Evolutionary conservation across 768 basidiomycete species (phyloP).

Genomic region (Neoboletus subvelutipes): DNA sequence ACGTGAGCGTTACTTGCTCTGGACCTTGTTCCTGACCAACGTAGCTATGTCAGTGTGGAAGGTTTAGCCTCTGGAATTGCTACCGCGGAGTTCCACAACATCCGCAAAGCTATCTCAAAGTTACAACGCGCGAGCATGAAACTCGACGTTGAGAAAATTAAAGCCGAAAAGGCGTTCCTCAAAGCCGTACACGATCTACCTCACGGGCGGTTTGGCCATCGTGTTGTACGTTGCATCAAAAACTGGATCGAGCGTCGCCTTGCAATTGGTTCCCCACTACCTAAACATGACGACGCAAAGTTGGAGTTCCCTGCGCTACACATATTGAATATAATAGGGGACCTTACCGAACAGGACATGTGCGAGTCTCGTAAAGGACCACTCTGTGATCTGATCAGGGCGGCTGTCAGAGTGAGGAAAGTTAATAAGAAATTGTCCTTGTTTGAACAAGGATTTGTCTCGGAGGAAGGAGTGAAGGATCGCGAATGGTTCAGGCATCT

Average conservation of each 20-base stretch:
- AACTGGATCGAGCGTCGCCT: conserved; percentile 31
- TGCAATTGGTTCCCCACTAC: neutral
- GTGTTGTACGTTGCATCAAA: conserved; percentile 3
- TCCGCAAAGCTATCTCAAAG: conserved; percentile 46
- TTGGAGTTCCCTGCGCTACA: conserved; percentile 5
- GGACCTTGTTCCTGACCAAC: conserved; percentile 22
- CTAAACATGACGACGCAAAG: neutral
- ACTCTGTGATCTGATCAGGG: conserved; percentile 49
- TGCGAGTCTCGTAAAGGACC: conserved; percentile 29
- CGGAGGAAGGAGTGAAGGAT: conserved; percentile 70
- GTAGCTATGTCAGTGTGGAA: conserved; percentile 49
- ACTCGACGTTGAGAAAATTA: conserved; percentile 58
- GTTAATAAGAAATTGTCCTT: conserved; percentile 65
- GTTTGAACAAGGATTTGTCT: conserved; percentile 83
- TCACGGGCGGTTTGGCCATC: neutral
- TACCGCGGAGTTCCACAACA: conserved; percentile 37
- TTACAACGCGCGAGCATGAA: conserved; percentile 51
- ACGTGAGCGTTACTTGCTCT: conserved; percentile 43
- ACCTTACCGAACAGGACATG: conserved; percentile 2
- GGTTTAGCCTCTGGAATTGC: conserved; percentile 31
- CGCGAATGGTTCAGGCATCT: conserved; percentile 87
- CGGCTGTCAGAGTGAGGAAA: conserved; percentile 54
- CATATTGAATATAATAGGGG: neutral
- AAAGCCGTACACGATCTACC: conserved; percentile 40
- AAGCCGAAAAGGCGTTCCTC: conserved; percentile 53